Percentiles rank a stretch among this genome's conserved stretches.
Evolutionary conservation across 768 basidiomycete genomes (phyloP).

Genomic region (Coprinopsis sp.): DNA sequence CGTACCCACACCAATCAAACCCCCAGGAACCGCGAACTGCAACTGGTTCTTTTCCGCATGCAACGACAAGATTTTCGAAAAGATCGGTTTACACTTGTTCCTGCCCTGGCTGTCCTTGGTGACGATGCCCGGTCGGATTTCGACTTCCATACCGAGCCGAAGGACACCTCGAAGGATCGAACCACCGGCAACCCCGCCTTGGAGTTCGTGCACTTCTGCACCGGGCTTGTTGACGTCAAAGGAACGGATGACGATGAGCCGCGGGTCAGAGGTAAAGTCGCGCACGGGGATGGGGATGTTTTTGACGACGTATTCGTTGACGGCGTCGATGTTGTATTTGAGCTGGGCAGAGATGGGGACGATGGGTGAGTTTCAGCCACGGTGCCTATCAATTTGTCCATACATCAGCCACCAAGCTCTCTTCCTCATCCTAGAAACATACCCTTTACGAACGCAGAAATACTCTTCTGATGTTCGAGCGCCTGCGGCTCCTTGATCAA

Average conservation of each 20-base stretch:
- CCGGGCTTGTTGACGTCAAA: conserved; percentile 99
- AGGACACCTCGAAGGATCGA: conserved; percentile 92
- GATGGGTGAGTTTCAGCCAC: conserved; percentile 97
- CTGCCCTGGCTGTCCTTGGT: conserved; percentile 90
- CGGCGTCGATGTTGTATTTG: conserved; percentile 98
- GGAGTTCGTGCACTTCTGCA: conserved; percentile 92
- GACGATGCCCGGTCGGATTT: conserved; percentile 95
- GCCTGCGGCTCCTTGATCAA: conserved; percentile 94
- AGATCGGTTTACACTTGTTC: conserved; percentile 90
- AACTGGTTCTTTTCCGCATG: conserved; percentile 94
- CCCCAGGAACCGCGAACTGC: conserved; percentile 94
- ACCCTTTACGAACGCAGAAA: conserved; percentile 94
- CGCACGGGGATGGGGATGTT: conserved; percentile 92
- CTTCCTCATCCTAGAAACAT: conserved; percentile 17
- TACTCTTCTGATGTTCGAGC: conserved; percentile 94
- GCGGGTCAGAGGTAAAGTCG: conserved; percentile 87
- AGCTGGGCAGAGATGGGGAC: conserved; percentile 98
- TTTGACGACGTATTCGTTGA: conserved; percentile 97
- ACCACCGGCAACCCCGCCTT: conserved; percentile 97
- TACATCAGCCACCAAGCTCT: no score
- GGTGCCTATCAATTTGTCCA: conserved; percentile 58
- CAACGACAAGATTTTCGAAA: conserved; percentile 84
- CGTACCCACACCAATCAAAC: conserved; percentile 97
- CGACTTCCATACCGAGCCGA: conserved; percentile 86
- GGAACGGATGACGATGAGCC: conserved; percentile 96